phyloP scores from a whole-genome alignment of 2,329 filamentous ascomycete species.

The Alternaria viburni region DNA sequence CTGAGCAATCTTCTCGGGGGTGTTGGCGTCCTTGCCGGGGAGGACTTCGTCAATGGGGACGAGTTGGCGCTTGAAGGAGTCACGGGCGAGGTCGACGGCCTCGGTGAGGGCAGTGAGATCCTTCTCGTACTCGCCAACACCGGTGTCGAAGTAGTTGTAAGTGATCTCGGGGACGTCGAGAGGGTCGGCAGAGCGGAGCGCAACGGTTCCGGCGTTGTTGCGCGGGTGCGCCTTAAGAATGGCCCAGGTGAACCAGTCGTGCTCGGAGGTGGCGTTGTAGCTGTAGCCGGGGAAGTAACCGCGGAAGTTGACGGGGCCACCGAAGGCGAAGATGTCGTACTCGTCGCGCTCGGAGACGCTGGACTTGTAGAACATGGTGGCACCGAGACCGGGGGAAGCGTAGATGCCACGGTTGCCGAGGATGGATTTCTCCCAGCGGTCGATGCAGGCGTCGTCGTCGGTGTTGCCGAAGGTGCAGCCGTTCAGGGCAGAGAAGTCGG shows the following conservation, averaged over 20 bases:
- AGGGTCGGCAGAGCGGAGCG: constrained; percentile 66
- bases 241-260: constrained; percentile 58
- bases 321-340: constrained; percentile 63
- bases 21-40: constrained; percentile 56
- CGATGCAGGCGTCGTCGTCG: constrained; percentile 55
- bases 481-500: constrained; percentile 47
- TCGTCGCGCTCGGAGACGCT: constrained; percentile 54
- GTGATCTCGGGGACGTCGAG: constrained; percentile 67
- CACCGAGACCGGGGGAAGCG: constrained; percentile 60
- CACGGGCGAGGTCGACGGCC: constrained; percentile 58
- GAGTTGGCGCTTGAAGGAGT: constrained; percentile 40
- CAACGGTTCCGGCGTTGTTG: constrained; percentile 67
- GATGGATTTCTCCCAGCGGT: constrained; percentile 51
- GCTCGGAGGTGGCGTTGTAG: constrained; percentile 57
- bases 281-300: constrained; percentile 64
- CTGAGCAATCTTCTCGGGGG: constrained; percentile 37
- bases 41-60: constrained; percentile 53
- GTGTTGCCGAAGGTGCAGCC: constrained; percentile 50
- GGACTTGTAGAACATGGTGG: constrained; percentile 55
- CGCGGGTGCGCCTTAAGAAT: constrained; percentile 68
- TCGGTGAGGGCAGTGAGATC: constrained; percentile 62
- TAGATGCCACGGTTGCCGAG: constrained; percentile 55
- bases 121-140: constrained; percentile 67
- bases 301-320: constrained; percentile 61
- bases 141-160: constrained; percentile 52